Base-by-base conservation (phyloP, 257 asterid genomes). In the Penstemon davidsonii region DNA sequence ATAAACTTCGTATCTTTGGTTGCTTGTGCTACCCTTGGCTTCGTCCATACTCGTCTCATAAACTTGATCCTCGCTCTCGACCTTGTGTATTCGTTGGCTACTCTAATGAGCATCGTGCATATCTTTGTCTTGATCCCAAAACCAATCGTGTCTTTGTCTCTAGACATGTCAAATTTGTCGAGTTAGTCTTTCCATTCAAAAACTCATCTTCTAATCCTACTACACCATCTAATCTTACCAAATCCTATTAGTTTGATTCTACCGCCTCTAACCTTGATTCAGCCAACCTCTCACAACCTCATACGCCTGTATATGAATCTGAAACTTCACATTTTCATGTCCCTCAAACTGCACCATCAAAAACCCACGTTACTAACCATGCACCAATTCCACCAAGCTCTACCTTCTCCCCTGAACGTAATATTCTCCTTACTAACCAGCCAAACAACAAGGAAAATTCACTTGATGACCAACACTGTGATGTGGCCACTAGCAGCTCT, bases 21-120 rank as follows among this genome's bases (percentile, higher is more conserved):
- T 56, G 65, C 36, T 12, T 25, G 2, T 56, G 73, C 57, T 68
- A 12, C 10, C 73, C 73, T 4, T 68, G 57, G 73, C 47, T 68
- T 2, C 47, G 57, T 1, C 66, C 73, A 0, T 68, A 56, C 39
- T 4, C 9, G 0, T 0, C 37, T 3, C 18, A 45, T 5, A 68
- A 68, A 45, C 63, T 68, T 1, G 8, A 36, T 1, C n/a, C 45
- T 9, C 58, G 19, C 1, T 68, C 73, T 9, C n/a, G 0, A 0
- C 58, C 50, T 0, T 68, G 73, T 36, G n/a, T 68, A 3, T 68
- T 68, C 15, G 19, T 68, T 4, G 73, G 73, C 0, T 68, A 68
- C n/a, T 68, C 73, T 0, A 7, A 9, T 2, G 42, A 43, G 0
- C 73, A 56, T 25, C 56, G 56, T 55, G 66, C 66, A 0, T 67